Evolutionary conservation across 1,284 basidiomycete species (phyloP).

Genomic region (Heterobasidion occidentale): DNA sequence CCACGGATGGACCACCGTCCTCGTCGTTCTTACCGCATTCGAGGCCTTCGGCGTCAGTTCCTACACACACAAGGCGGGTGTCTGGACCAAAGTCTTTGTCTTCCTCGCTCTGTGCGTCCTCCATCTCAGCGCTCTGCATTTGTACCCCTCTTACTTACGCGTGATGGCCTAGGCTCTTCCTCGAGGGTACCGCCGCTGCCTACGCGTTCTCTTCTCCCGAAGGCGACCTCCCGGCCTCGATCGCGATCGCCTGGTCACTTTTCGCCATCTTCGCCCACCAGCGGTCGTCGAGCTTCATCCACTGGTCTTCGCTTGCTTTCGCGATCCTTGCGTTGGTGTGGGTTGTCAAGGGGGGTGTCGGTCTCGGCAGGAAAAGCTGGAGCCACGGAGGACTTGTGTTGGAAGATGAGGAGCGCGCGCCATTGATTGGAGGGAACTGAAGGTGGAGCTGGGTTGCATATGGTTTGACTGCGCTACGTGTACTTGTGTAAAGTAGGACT

Average conservation of each 20-base stretch:
- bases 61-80: conserved; percentile 54
- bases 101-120: conserved; percentile 71
- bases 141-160: conserved; percentile 5
- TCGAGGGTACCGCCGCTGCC: conserved; percentile 85
- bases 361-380: conserved; percentile 33
- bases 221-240: conserved; percentile 85
- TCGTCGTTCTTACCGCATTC: conserved; percentile 84
- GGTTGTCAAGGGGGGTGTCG: conserved; percentile 68
- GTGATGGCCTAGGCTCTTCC: conserved; percentile 66
- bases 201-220: conserved; percentile 87
- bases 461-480: neutral
- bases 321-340: conserved; percentile 80
- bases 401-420: conserved; percentile 82
- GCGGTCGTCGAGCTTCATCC: conserved; percentile 62
- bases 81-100: conserved; percentile 92
- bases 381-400: conserved; percentile 46
- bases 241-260: conserved; percentile 78
- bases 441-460: neutral
- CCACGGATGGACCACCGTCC: conserved; percentile 92
- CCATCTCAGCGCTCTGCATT: conserved; percentile 2
- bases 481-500: neutral
- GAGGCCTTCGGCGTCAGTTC: conserved; percentile 87
- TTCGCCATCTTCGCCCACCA: conserved; percentile 82
- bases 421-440: conserved; percentile 45
- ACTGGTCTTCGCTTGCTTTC: conserved; percentile 85